Base-by-base conservation (phyloP, 2,329 filamentous ascomycete species). In the Aspergillus unguis region DNA sequence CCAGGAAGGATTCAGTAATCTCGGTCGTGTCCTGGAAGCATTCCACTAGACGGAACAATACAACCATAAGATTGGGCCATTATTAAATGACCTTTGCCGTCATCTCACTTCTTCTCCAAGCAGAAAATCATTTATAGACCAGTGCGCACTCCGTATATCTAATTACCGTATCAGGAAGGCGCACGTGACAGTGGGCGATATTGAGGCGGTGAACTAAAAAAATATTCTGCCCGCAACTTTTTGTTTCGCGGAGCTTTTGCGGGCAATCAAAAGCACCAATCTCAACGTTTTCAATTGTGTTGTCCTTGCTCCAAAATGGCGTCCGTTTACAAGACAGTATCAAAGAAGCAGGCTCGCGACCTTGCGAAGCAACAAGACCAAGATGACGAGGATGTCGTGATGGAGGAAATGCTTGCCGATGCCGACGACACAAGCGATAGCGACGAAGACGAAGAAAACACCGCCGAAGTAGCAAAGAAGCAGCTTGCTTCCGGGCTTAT, bases 261-360 rank as follows among this genome's bases (percentile, higher is more conserved):
- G 40, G 53, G 40, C 51, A 50, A 58, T 52, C 52, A 58, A 50
- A 51, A 49, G 38, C 35, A 29, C 35, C 53, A 51, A 49, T 43
- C 36, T 58, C 50, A 48, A 47, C 40, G 32, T 57, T 37, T 54
- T 41, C 58, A 46, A 48, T 57, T 42, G 49, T 50, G 48, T 33
- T 46, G 52, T 54, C 47, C 49, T 23, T 33, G 55, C 35, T 48
- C 56, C 66, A 71, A 60, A 57, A 87, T 90, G 87, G 85, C 86
- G 45, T 78, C 86, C 38, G 86, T 90, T 27, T 90, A 89, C 75
- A 90, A 90, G 69, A 85, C 86, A 11, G 75, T 90, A 48, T 86
- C 85, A 5, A 88, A 87, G 71, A 73, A 75, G 61, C 59, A 68
- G 47, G 72, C 75, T 50, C 75, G 72, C 50, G 72, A 65, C 42